phyloP scores from a whole-genome alignment of 2,329 filamentous ascomycete genomes.

The Neurospora sp. region DNA sequence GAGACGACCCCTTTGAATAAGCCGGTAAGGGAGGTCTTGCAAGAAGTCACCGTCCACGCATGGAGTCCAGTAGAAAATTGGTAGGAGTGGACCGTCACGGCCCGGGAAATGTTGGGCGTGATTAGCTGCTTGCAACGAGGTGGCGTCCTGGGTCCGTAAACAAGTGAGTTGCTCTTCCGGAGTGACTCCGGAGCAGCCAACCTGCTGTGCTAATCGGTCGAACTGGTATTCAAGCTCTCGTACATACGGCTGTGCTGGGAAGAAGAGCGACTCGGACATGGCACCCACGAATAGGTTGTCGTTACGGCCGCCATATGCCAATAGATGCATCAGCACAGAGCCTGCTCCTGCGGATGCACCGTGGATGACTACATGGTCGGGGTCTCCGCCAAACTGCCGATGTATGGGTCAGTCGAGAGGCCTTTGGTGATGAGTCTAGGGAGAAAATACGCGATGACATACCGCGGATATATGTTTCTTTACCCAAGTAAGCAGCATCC shows the following conservation, averaged over 20 bases:
- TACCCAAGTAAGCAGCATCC: constrained; percentile 51
- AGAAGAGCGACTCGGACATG: constrained; percentile 39
- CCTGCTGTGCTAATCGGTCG: constrained; percentile 25
- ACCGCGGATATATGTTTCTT: constrained; percentile 45
- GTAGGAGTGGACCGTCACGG: constrained; percentile 17
- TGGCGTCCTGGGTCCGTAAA: constrained; percentile 27
- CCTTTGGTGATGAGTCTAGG: background rate
- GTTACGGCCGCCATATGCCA: constrained; percentile 35
- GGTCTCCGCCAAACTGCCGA: constrained; percentile 46
- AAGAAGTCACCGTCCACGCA: constrained; percentile 39
- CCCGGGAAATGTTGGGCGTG: constrained; percentile 30
- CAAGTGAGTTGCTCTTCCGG: constrained; percentile 28
- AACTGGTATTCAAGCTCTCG: constrained; percentile 39
- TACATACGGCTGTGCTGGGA: constrained; percentile 36
- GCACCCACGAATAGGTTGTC: constrained; percentile 36
- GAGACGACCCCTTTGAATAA: constrained; percentile 31
- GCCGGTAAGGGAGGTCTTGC: constrained; percentile 29
- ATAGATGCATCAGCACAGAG: constrained; percentile 43
- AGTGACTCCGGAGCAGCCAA: constrained; percentile 25
- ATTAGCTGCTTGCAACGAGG: constrained; percentile 32
- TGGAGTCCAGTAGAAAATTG: constrained; percentile 42
- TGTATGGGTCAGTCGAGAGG: background rate
- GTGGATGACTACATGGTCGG: constrained; percentile 48
- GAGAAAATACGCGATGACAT: constrained; percentile 1
- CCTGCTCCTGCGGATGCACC: constrained; percentile 53